phyloP scores from a whole-genome alignment of 2,329 filamentous ascomycete species.

The Fusarium pininemorale region DNA sequence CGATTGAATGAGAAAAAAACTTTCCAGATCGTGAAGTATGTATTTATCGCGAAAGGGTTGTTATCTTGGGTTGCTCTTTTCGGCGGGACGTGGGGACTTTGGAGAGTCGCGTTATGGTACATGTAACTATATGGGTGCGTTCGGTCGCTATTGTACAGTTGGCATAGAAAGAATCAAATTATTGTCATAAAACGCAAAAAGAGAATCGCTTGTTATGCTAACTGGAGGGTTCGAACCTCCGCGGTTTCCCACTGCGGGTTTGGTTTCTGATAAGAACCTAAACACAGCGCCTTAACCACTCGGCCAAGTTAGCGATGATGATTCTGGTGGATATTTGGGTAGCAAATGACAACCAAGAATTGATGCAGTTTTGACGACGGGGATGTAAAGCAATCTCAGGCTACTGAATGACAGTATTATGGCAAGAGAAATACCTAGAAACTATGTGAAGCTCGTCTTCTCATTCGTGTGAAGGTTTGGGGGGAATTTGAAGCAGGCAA shows the following conservation, averaged over 20 bases:
- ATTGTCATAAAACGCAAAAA: background rate
- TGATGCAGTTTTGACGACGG: accelerated
- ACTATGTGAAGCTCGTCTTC: accelerated
- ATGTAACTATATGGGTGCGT: background rate
- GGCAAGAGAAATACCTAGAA: accelerated
- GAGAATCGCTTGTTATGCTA: constrained; percentile 20
- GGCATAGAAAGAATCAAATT: accelerated
- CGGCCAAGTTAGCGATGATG: constrained; percentile 38
- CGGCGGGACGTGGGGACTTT: constrained; percentile 13
- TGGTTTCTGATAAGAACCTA: constrained; percentile 37
- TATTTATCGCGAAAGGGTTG: constrained; percentile 26
- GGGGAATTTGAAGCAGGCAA: too few species aligned
- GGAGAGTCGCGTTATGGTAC: constrained; percentile 8
- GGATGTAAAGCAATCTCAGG: accelerated
- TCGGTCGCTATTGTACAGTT: too few species aligned
- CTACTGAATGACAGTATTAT: background rate
- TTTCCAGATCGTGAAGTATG: constrained; percentile 15
- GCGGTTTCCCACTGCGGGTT: constrained; percentile 40
- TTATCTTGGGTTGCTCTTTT: constrained; percentile 25
- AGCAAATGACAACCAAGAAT: background rate
- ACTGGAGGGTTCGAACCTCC: constrained; percentile 40
- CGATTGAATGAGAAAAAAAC: constrained; percentile 32
- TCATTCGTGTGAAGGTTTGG: too few species aligned
- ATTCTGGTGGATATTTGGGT: background rate
- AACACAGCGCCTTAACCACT: constrained; percentile 41